Percentiles rank a stretch among this genome's conserved stretches.
Evolutionary conservation across 352 stramenopile genomes (phyloP).

Genomic region (Phytopythium litorale): DNA sequence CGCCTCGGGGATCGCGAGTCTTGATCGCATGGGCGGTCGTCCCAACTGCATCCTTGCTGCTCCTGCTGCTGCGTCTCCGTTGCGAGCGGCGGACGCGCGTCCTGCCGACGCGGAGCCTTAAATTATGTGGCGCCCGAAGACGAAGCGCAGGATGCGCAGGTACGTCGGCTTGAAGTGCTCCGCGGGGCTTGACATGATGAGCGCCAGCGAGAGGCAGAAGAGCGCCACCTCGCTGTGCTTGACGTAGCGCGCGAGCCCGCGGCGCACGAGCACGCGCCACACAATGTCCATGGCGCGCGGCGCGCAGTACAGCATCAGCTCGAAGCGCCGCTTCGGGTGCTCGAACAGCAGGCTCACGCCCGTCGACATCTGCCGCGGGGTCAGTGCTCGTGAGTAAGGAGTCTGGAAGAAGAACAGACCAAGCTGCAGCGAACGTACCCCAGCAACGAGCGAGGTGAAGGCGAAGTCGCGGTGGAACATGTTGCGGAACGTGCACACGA

Average conservation of each 20-base stretch:
- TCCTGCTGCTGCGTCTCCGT: too few species aligned
- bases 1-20: too few species aligned
- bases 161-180: constrained; percentile 86
- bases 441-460: constrained; percentile 37
- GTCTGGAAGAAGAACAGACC: too few species aligned
- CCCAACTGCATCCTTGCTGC: too few species aligned
- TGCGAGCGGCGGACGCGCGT: too few species aligned
- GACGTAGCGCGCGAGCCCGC: constrained; percentile 66
- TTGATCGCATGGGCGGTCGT: too few species aligned
- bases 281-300: constrained; percentile 73
- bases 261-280: constrained; percentile 72
- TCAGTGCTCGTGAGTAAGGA: too few species aligned
- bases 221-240: constrained; percentile 73
- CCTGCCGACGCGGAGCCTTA: constrained; percentile 13
- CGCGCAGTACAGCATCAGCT: constrained; percentile 85
- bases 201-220: constrained; percentile 81
- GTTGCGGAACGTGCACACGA: constrained; percentile 72
- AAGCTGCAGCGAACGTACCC: constrained; percentile 27
- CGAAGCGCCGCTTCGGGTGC: constrained; percentile 75
- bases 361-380: constrained; percentile 36
- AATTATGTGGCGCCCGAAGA: constrained; percentile 79
- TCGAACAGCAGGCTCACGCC: constrained; percentile 70
- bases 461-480: constrained; percentile 61
- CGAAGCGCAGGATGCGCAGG: constrained; percentile 71
- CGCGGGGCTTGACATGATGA: constrained; percentile 80